Evolutionary conservation across 2,329 filamentous ascomycete genomes (phyloP).

Genomic region (Pseudohalonectria lignicola): DNA sequence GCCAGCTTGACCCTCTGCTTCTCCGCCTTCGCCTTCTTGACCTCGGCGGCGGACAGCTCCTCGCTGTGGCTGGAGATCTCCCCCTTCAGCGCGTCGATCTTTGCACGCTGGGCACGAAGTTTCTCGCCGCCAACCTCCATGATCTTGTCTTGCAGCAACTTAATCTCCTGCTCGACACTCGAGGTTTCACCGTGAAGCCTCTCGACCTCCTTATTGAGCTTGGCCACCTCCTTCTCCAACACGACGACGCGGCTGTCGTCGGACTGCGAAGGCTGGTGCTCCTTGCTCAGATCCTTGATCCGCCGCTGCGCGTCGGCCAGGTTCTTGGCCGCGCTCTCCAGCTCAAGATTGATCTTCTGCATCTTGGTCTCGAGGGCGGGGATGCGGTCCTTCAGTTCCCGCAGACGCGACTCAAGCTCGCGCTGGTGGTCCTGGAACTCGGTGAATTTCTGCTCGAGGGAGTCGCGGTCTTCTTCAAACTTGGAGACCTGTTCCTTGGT

Average conservation of each 20-base stretch:
- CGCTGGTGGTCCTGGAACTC: conserved; percentile 78
- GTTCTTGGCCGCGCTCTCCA: conserved; percentile 79
- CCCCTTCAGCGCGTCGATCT: conserved; percentile 80
- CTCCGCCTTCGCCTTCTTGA: conserved; percentile 83
- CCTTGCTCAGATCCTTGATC: conserved; percentile 71
- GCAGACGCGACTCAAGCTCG: conserved; percentile 63
- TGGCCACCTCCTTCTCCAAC: conserved; percentile 67
- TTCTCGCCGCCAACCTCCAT: conserved; percentile 97
- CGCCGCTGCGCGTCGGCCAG: conserved; percentile 74
- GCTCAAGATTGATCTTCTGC: conserved; percentile 80
- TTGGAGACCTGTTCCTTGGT: conserved; percentile 81
- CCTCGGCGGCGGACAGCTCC: conserved; percentile 74
- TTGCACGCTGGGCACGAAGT: conserved; percentile 79
- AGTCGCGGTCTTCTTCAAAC: conserved; percentile 77
- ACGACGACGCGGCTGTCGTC: conserved; percentile 65
- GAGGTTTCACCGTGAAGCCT: conserved; percentile 77
- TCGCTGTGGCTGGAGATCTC: conserved; percentile 74
- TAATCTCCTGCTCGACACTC: conserved; percentile 86
- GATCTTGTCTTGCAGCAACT: conserved; percentile 86
- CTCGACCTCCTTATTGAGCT: conserved; percentile 66
- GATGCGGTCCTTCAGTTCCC: conserved; percentile 64
- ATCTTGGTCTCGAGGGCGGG: conserved; percentile 81
- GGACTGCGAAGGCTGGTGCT: conserved; percentile 68
- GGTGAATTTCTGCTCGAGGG: conserved; percentile 70
- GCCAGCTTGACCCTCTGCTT: conserved; percentile 83